Evolutionary conservation across 2,329 filamentous ascomycete species (phyloP), one percentile per base, ranked within the genome.

Genomic region (Penicillium thymicola): DNA sequence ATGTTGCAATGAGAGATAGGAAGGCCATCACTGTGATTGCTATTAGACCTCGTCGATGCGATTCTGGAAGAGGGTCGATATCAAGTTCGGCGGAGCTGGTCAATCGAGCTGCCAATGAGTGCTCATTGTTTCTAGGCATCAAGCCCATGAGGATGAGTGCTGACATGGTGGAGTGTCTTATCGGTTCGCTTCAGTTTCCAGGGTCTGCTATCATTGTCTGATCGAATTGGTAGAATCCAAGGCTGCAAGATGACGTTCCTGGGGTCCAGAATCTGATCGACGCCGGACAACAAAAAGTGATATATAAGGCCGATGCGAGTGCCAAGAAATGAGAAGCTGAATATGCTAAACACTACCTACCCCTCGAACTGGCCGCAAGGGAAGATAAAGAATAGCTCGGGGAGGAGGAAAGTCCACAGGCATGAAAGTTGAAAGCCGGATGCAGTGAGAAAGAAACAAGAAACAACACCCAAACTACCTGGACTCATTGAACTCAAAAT

Each of bases 21-120:
- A 78, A 69, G 30, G 79, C 78, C 63, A 79, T 78, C 27, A 79
- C 59, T 2, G 72, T 71, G 23, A 82, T 66, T 1, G 78, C 77
- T 34, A 81, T 76, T 2, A 82, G 71, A 4, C 80, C 80, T 9
- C 61, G 67, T 40, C 68, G 70, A 43, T 75, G 71, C 16, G 62
- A 63, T 5, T 43, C 32, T 11, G 73, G 72, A 11, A 76, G 61
- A 32, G 73, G 74, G 49, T 71, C 63, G 41, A 77, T 72, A 51
- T 67, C 63, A 42, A 63, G 38, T 8, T 55, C 61, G 7, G 36
- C 25, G 11, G 61, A 47, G 13, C n/a, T 59, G 40, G 54, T 60
- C 44, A 68, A 47, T 44, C 69, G 67, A 34, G 60, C 64, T 5
- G 52, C 57, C 28, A 72, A 57, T 8, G 55, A 48, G 27, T 64